Percentiles rank a stretch among this genome's conserved stretches.
Conservation (phyloP, 441 rosid species). For the Populus trichocarpa region DNA sequence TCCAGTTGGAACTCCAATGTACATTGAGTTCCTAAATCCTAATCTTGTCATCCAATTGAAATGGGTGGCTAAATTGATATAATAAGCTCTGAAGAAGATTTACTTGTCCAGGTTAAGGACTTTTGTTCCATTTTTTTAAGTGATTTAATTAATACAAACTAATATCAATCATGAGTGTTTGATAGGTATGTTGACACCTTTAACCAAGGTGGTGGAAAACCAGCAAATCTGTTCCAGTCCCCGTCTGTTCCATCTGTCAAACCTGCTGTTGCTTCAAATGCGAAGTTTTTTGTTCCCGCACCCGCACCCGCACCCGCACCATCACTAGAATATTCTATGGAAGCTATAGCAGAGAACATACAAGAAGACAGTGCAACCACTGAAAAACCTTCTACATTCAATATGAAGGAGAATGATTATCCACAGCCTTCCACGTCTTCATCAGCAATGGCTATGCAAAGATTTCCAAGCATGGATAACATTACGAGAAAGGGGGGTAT, state of each 20-base stretch:
- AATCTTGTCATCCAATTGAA: background rate
- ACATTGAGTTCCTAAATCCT: background rate
- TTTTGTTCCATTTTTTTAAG: background rate
- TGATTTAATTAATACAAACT: background rate
- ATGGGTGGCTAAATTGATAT: background rate
- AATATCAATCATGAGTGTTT: background rate
- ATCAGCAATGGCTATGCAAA: constrained; percentile 42
- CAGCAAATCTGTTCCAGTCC: constrained; percentile 63
- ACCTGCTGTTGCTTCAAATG: constrained; percentile 65
- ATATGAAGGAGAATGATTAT: constrained; percentile 27
- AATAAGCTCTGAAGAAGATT: background rate
- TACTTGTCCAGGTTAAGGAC: background rate
- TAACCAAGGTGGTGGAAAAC: constrained; percentile 59
- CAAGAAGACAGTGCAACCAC: constrained; percentile 35
- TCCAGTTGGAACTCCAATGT: background rate
- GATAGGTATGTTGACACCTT: constrained; percentile 80
- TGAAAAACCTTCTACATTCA: constrained; percentile 43
- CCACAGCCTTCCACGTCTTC: constrained; percentile 37
- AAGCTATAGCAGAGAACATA: constrained; percentile 47
- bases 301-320: constrained; percentile 58
- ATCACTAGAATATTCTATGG: constrained; percentile 43
- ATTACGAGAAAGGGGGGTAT: constrained; percentile 33
- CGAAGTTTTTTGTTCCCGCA: constrained; percentile 81
- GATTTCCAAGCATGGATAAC: constrained; percentile 76
- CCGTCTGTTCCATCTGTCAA: constrained; percentile 60